phyloP scores from a whole-genome alignment of 1,284 basidiomycete genomes.

The Puccinia novopanici region DNA sequence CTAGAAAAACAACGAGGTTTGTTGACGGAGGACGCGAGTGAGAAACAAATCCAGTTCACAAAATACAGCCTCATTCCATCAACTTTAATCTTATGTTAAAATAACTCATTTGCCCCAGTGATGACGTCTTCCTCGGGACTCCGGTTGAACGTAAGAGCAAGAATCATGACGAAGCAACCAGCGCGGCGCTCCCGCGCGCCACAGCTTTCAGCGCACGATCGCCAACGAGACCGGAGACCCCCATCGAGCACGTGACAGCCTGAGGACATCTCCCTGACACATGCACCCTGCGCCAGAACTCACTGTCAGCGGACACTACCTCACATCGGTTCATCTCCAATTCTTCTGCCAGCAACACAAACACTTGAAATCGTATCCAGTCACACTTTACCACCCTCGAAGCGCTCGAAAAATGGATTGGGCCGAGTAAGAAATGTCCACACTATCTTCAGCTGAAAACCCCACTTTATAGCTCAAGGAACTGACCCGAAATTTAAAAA shows the following conservation, averaged over 20 bases:
- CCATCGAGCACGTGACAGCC: not conserved
- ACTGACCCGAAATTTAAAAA: not conserved
- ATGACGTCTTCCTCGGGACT: not conserved
- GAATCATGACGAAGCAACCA: not conserved
- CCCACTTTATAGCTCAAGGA: too few relatives aligned
- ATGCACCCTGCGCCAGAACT: too few relatives aligned
- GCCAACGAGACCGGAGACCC: not conserved
- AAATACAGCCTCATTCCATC: too few relatives aligned
- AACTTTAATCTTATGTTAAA: too few relatives aligned
- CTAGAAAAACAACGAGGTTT: too few relatives aligned
- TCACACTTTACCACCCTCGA: not conserved
- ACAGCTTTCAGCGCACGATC: not conserved
- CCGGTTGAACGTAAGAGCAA: not conserved
- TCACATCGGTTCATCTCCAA: too few relatives aligned
- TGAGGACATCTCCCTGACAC: too few relatives aligned
- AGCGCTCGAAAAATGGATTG: constrained; percentile 39
- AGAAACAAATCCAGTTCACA: too few relatives aligned
- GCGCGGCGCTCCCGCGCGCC: not conserved
- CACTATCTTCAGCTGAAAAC: not conserved
- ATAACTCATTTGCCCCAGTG: too few relatives aligned
- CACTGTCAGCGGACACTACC: not conserved
- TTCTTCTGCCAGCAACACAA: too few relatives aligned
- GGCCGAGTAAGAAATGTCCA: constrained; percentile 38
- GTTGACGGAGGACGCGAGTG: too few relatives aligned
- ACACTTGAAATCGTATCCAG: not conserved